Base-by-base conservation (phyloP, 75 land plant species). In the Pinus albicaulis region DNA sequence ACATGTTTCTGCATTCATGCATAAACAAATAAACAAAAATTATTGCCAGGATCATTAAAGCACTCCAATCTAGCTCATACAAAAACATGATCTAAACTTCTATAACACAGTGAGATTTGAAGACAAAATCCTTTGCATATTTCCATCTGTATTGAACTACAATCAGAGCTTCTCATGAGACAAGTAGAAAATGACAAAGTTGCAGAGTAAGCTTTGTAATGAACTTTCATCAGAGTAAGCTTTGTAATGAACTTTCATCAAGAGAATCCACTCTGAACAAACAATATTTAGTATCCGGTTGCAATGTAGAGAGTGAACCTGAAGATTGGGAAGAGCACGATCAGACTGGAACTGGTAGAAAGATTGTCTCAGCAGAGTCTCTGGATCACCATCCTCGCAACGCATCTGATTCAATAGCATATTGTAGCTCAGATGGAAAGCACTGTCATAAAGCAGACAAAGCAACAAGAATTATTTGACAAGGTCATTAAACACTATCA, bases 391-490 rank as follows among this genome's bases (percentile, higher is more conserved):
- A 76, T 98, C 99, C 76, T 98, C 99, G 84, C 86, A 91, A 52
- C 99, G 90, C 81, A 98, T 78, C 86, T 95, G 99, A 83, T 98
- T 98, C 77, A 98, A 83, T 72, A 98, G 86, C 99, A 98, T 98
- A 85, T 92, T 98, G 85, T 98, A 98, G 86, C 96, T 93, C 72
- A 98, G 79, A 76, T 98, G 99, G 77, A 98, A 98, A 53, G 99
- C 98, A 95, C 99, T 98, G 87, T 48, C 53, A 48, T 10, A 48
- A 48, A 48, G 53, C 12, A 48, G 53, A 48, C 53, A 48, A 48
- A 48, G 11, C 10, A 1, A 48, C 0, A 48, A 10, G 53, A 48
- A 48, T 44, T 44, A 1, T 44, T 44, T 44, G 52, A 44, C 52
- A 44, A 44, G 1, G 11, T 44, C 52, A 44, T 44, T 44, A 44